Base-by-base conservation (phyloP, 176 grass and related monocot species). In the Elymus sibiricus region DNA sequence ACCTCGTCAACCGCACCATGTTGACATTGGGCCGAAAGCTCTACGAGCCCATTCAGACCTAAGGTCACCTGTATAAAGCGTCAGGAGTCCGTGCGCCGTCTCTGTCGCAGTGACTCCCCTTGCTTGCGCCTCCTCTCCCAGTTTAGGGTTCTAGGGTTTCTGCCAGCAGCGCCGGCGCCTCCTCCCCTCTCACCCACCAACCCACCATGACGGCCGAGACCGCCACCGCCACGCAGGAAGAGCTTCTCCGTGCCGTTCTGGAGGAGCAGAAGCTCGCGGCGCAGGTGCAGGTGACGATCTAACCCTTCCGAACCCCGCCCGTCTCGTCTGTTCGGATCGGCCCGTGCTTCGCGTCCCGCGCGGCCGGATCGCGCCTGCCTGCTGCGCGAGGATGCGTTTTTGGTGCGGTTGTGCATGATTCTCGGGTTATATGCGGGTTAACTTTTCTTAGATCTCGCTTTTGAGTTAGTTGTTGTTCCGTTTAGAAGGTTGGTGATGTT, bases 221-320 rank as follows among this genome's bases (percentile, higher is more conserved):
- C 34, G 77, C 82, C 35, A 87, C 90, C 29, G 76, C 83, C 31
- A 78, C 67, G 1, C 87, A 82, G 27, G 90, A 88, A 72, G 90
- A 95, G 87, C 89, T 87, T 27, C 93, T 95, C 74, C 90, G 87
- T 51, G 84, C 90, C 70, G 78, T 88, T 35, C 61, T 95, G 21
- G 93, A 92, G 83, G 87, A 95, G 81, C 93, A 95, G 73, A 92
- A 88, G 87, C 85, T 92, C 84, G 77, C 85, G 9, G 87, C 83
- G 34, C 59, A 15, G 77, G 60, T 58, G 27, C 59, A 15, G 77
- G 60, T 58, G 24, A 66, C 11, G 68, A 84, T 72, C 28, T 76
- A 21, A 7, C 75, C 10, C 3, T 70, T 53, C 22, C 2, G 63
- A 16, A 6, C 31, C 66, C 10, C 14, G 12, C 53, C 34, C 14